Base-by-base conservation (phyloP, 225 moss, liverwort and hornwort genomes). In the Takakia lepidozioides region DNA sequence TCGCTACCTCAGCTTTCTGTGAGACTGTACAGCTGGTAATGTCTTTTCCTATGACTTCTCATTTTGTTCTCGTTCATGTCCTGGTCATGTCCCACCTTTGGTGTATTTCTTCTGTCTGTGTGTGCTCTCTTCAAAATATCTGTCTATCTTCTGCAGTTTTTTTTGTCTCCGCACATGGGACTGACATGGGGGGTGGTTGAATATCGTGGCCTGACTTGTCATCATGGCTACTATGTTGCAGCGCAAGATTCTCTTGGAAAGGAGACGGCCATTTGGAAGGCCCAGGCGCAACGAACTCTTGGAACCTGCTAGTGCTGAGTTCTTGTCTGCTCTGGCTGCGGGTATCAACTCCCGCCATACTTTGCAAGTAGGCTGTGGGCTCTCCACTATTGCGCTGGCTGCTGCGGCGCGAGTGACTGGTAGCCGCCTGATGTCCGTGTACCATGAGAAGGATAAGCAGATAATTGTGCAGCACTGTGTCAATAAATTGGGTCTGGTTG, bases 241-340 rank as follows among this genome's bases (percentile, higher is more conserved):
- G 83, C 79, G 83, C 32, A 75, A 68, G 62, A 37, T 43, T 42
- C 72, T 84, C 35, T 58, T 84, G 48, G 68, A 72, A 52, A 75
- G 74, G 58, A 75, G 75, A 29, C 69, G 72, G 51, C 65, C 71
- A 20, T 47, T 69, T 36, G 60, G 51, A 48, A 65, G 61, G 51
- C 30, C 62, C 38, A 61, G 19, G 25, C 60, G 52, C 32, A n/a
- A n/a, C 57, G 75, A 37, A 27, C 51, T 84, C 26, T 59, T 84
- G 34, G 83, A 84, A 58, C 83, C 79, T 58, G 63, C 75, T 10
- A 79, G 79, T 53, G 83, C 83, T 49, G 83, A 84, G 55, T 79
- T 84, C 53, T 64, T 84, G 47, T 68, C 83, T 64, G 83, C 83
- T 29, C 51, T 84, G 57, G 83, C 83, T 16, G 83, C 83, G 50